Evolutionary conservation across 306 rosid species (phyloP), one percentile per base, ranked within the genome.

Genomic region (Pyrus betulifolia): DNA sequence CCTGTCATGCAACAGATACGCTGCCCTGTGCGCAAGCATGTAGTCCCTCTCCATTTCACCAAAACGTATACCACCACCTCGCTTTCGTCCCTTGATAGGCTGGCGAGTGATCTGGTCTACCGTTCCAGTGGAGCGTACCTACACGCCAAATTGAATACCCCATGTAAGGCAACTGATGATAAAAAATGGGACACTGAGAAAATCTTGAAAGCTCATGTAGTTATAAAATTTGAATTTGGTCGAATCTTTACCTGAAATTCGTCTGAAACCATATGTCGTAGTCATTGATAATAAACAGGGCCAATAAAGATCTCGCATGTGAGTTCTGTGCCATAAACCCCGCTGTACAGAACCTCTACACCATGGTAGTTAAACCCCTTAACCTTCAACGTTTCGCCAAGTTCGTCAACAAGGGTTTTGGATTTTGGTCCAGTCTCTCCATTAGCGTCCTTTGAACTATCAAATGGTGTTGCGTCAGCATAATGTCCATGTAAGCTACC

Each of bases 11-110:
- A 95, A 77, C 76, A 92, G 83, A 80, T 95, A 95, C 10, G 99
- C 90, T 25, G 97, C 97, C 46, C 97, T 97, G n/a, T 95, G 99
- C 8, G 99, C 99, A 64, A 95, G 99, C 83, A 95, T 76, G 18
- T 97, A 95, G 77, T 95, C 99, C 0, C 99, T 90, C 82, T 95
- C 99, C 99, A 95, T 95, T 87, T 95, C 99, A 25, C 98, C 99
- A 44, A 95, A 95, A 61, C 99, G 96, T 35, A 95, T 79, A n/a
- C 99, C 99, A 3, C 99, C 99, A 77, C 99, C 99, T 42, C 83
- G 79, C 71, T 95, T 95, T 55, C 98, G 78, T 73, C 99, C 97
- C 84, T 91, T 95, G 69, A 90, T 91, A 22, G 99, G 97, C 75
- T 95, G 97, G 63, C 90, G 82, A 13, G 98, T 95, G 60, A 95